These are phyloP conservation scores for Stagonosporopsis rhizophila DNA, from an alignment of 2,329 filamentous ascomycete species.

Conservation along the genomic window DNA sequence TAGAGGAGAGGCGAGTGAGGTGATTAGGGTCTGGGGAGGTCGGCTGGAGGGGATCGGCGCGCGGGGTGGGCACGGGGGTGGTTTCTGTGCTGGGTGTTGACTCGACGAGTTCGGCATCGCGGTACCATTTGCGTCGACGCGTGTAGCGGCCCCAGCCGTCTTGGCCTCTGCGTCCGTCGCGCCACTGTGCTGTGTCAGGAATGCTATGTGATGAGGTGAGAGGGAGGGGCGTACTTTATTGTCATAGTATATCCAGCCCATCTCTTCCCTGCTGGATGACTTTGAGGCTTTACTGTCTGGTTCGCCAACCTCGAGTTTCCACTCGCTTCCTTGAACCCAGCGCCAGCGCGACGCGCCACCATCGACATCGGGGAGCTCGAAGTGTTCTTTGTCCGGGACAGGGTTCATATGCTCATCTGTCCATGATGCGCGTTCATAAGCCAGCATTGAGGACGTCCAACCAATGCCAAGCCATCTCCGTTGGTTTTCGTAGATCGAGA, in stretches of 20 bases:
- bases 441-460: conserved; percentile 90
- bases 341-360: conserved; percentile 70
- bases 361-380: conserved; percentile 71
- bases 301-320: conserved; percentile 80
- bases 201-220: background rate
- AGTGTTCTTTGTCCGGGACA: conserved; percentile 76
- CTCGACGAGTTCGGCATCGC: conserved; percentile 94
- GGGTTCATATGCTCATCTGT: conserved; percentile 93
- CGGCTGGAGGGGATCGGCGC: conserved; percentile 41
- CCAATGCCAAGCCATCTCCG: conserved; percentile 92
- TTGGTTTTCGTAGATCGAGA: conserved; percentile 96
- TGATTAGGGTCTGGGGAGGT: conserved; percentile 30
- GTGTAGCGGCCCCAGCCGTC: conserved; percentile 97
- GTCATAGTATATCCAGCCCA: conserved; percentile 97
- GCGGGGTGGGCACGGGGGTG: conserved; percentile 53
- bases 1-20: conserved; percentile 33
- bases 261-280: conserved; percentile 51
- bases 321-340: conserved; percentile 86
- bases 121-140: conserved; percentile 91
- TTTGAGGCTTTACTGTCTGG: conserved; percentile 47
- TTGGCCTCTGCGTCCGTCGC: conserved; percentile 79
- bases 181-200: conserved; percentile 69
- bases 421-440: conserved; percentile 90
- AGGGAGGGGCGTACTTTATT: conserved; percentile 72
- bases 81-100: conserved; percentile 57